Evolutionary conservation across 306 rosid genomes (phyloP).

Genomic region (Medicago arabica): DNA sequence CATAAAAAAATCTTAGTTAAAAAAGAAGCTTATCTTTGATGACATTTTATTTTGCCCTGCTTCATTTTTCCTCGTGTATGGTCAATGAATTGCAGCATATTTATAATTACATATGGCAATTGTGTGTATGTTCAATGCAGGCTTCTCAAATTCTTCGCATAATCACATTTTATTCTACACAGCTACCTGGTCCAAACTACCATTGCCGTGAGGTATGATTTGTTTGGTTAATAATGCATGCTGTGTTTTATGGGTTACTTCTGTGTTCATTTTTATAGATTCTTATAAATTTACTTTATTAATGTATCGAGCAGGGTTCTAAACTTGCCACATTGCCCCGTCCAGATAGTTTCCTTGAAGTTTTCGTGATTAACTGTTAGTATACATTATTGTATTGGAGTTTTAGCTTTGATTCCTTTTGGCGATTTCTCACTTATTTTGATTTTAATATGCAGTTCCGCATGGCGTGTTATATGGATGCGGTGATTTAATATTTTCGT

Average conservation of each 20-base stretch:
- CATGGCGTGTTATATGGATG: conserved; percentile 89
- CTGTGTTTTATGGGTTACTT: background rate
- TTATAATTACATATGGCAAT: conserved; percentile 27
- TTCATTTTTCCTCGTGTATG: conserved; percentile 6
- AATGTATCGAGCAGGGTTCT: conserved; percentile 69
- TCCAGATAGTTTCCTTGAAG: conserved; percentile 79
- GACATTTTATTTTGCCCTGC: background rate
- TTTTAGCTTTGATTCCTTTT: conserved; percentile 34
- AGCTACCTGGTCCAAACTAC: conserved; percentile 93
- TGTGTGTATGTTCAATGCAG: conserved; percentile 50
- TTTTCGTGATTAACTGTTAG: conserved; percentile 80
- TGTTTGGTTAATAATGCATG: conserved; percentile 11
- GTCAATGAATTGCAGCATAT: conserved; percentile 16
- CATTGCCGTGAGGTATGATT: conserved; percentile 76
- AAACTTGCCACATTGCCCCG: conserved; percentile 88
- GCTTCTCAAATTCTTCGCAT: conserved; percentile 81
- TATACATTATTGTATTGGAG: conserved; percentile 20
- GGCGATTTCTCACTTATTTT: conserved; percentile 32
- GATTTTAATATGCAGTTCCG: conserved; percentile 75
- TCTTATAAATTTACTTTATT: conserved; percentile 22
- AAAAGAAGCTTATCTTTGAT: background rate
- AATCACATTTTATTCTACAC: conserved; percentile 81
- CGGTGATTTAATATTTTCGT: conserved; percentile 97
- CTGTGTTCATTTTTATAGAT: background rate
- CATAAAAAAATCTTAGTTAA: too few relatives aligned